Evolutionary conservation across 2,329 filamentous ascomycete genomes (phyloP), one percentile per base, ranked within the genome.

Genomic region (Fusarium goolgardi): DNA sequence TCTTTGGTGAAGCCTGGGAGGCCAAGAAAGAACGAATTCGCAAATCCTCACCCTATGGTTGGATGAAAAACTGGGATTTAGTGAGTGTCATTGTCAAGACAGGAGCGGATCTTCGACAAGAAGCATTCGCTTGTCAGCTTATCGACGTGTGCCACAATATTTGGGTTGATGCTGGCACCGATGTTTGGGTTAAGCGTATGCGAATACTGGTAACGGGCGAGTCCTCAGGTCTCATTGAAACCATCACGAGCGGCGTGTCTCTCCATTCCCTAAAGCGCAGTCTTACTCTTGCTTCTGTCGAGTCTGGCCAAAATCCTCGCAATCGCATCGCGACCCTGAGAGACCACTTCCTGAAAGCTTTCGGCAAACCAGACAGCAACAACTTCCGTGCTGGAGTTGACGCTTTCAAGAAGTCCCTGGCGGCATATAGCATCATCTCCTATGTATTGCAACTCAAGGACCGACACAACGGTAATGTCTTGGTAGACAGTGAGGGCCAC

Each of bases 181-280:
- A 90, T 35, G 92, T 96, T n/a, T 96, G 93, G 92, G 91, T 94
- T 21, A 94, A 94, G 79, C 84, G 91, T 60, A 96, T 96, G 92
- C 88, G 92, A 55, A 96, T 96, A 54, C 82, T 96, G 53, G 92
- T 96, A 40, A 95, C 92, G 7, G 92, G 92, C 63, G 92, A 95
- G 80, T 92, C 91, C 11, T 94, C 91, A 2, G 92, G 92, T 5
- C 85, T 96, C 46, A 92, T 96, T 70, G 92, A 96, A 81, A 96
- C 92, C 7, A 96, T 96, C 73, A 94, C 92, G 39, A 95, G 94
- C 71, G 92, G 93, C 44, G 92, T 96, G 15, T 95, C 91, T n/a
- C 82, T 96, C 45, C 92, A 96, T 78, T 94, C 91, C 4, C 84
- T 96, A 65, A 95, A 96, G 79, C 89, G 92, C 67, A 93, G 90